Evolutionary conservation across 2,329 filamentous ascomycete genomes (phyloP), one percentile per base, ranked within the genome.

Genomic region (Amylocarpus encephaloides): DNA sequence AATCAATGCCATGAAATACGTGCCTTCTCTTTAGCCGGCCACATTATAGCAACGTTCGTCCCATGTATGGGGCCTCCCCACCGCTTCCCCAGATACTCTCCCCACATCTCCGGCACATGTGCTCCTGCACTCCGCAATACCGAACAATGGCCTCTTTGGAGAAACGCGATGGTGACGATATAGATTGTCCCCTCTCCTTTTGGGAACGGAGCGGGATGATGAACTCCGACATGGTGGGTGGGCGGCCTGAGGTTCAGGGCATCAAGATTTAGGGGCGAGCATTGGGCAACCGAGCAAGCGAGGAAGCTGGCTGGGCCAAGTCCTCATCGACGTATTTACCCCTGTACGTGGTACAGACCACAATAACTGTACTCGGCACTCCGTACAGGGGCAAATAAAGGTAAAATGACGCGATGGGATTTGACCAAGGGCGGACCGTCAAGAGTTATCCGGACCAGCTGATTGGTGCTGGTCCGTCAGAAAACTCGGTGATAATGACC

Each of bases 41-140:
- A 19, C 35, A 39, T 19, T 22, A 15, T 12, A 3, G 5, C 33
- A 41, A 7, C 34, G 29, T 26, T 18, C 44, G 16, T 46, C 43
- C 43, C 43, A 46, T 46, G 16, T 38, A n/a, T n/a, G n/a, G n/a
- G n/a, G n/a, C n/a, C n/a, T n/a, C n/a, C n/a, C n/a, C n/a, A n/a
- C n/a, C n/a, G n/a, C 35, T 13, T 19, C 38, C 43, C n/a, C 16
- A 6, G 4, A 19, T 15, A 18, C 5, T 49, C 22, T 39, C 48
- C 48, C 48, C 48, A 49, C 48, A 46, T 26, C 33, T 13, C 41
- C 48, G 48, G 48, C 48, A 49, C 34, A 45, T 49, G 48, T 10
- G 9, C n/a, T 35, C 18, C 48, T 49, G 48, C 48, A 49, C 48
- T 49, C 48, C 48, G 48, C 48, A 49, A 43, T 49, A 49, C 48